Percentiles rank a stretch among this genome's conserved stretches.
These are phyloP conservation scores for Ceriops zippeliana DNA, from an alignment of 345 rosid genomes.

Conservation along the genomic window DNA sequence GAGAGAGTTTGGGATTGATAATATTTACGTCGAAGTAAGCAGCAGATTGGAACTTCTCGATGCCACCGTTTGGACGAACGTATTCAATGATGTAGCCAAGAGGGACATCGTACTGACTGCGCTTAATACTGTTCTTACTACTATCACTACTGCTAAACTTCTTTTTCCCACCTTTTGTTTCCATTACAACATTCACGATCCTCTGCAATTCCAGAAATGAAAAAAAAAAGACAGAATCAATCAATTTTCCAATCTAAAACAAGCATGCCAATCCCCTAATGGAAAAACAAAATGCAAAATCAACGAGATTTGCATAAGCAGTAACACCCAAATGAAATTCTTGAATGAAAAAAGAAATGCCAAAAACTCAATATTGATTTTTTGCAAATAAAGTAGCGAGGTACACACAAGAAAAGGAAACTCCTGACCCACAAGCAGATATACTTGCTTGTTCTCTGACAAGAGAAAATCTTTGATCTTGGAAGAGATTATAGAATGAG, in stretches of 20 bases:
- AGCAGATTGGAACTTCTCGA: slow-evolving; percentile 79
- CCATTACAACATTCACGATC: slow-evolving; percentile 83
- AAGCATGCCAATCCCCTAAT: not conserved
- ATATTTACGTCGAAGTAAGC: slow-evolving; percentile 67
- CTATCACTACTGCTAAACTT: slow-evolving; percentile 37
- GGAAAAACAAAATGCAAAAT: not conserved
- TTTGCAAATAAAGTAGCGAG: too few species aligned
- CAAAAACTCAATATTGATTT: too few species aligned
- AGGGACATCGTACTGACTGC: slow-evolving; percentile 59
- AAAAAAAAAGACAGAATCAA: not conserved
- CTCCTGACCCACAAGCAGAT: too few species aligned
- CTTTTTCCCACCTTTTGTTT: slow-evolving; percentile 58
- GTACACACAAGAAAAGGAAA: too few species aligned
- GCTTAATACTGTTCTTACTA: slow-evolving; percentile 18
- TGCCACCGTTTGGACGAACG: slow-evolving; percentile 84
- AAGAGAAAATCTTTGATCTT: too few species aligned
- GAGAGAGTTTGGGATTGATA: not conserved
- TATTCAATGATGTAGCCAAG: slow-evolving; percentile 90
- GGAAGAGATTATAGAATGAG: too few species aligned
- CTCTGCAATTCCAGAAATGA: slow-evolving; percentile 3
- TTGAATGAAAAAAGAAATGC: too few species aligned
- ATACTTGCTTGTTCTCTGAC: too few species aligned
- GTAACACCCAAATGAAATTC: too few species aligned
- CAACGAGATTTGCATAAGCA: too few species aligned
- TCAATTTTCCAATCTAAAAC: not conserved